A percentile compares a stretch with the other conserved stretches of the same genome.
phyloP scores from a whole-genome alignment of 371 early-diverging fungal species.

The Circinella umbellata region DNA sequence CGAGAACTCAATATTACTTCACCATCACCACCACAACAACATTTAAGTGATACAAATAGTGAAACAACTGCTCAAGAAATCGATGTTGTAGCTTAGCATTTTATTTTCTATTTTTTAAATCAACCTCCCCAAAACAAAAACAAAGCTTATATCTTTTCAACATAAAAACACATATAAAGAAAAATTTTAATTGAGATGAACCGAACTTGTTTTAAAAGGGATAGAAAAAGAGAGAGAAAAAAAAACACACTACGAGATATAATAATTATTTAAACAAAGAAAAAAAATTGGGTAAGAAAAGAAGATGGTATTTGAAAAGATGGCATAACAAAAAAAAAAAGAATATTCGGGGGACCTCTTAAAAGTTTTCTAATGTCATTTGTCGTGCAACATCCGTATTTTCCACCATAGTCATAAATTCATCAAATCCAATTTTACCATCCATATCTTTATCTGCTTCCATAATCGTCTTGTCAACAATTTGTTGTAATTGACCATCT shows the following conservation, averaged over 20 bases:
- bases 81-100: constrained; percentile 5
- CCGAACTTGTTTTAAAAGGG: no score
- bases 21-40: background rate
- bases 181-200: no score
- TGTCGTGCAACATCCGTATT: constrained; percentile 92
- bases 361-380: constrained; percentile 85
- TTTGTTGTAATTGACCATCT: constrained; percentile 96
- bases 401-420: constrained; percentile 91
- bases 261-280: no score
- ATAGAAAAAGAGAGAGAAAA: no score
- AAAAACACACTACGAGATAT: no score
- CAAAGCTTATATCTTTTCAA: background rate
- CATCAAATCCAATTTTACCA: constrained; percentile 94
- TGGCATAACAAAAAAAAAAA: no score
- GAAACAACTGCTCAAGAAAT: constrained; percentile 3
- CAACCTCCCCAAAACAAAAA: background rate
- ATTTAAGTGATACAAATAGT: background rate
- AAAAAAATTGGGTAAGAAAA: background rate
- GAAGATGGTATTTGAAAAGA: background rate
- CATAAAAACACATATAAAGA: no score
- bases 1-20: background rate
- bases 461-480: constrained; percentile 99
- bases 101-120: no score
- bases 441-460: constrained; percentile 96
- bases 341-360: constrained; percentile 4